These are phyloP conservation scores for Massarina eburnea DNA, from an alignment of 2,329 filamentous ascomycete genomes.

Conservation along the genomic window DNA sequence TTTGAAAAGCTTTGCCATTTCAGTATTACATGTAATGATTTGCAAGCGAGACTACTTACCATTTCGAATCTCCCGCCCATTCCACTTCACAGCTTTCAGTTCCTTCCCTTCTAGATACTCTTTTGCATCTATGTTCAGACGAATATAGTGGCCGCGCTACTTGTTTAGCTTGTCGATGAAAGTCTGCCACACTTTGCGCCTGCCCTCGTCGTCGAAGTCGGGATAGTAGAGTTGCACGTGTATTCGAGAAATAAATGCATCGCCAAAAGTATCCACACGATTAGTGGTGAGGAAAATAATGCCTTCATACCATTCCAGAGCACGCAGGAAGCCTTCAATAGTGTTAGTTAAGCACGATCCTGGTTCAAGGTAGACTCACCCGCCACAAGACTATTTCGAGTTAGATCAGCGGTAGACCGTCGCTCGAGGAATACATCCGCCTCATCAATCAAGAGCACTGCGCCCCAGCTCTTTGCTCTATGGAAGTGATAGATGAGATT, in stretches of 20 bases:
- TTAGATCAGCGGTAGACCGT: conserved; percentile 14
- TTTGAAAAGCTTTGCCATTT: conserved; percentile 16
- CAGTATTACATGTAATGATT: background rate
- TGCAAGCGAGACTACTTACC: conserved; percentile 9
- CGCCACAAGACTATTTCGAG: conserved; percentile 15
- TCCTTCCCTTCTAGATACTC: conserved; percentile 16
- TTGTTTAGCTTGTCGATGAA: conserved; percentile 21
- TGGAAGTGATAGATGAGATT: no score
- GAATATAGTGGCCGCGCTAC: conserved; percentile 7
- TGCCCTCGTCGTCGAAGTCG: conserved; percentile 13
- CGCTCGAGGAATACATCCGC: conserved; percentile 19
- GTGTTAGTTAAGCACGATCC: background rate
- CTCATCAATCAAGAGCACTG: conserved; percentile 47
- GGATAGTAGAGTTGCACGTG: conserved; percentile 75
- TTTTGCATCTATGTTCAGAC: conserved; percentile 13
- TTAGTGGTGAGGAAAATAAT: conserved; percentile 44
- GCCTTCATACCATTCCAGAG: conserved; percentile 44
- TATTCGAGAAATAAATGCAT: conserved; percentile 83
- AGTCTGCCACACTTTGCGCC: conserved; percentile 25
- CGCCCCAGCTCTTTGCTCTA: conserved; percentile 28
- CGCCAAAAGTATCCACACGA: conserved; percentile 66
- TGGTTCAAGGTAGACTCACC: background rate
- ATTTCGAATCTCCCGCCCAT: conserved; percentile 35
- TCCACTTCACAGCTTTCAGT: conserved; percentile 23
- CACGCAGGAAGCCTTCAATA: conserved; percentile 28